Evolutionary conservation across 805 yeast genomes (phyloP).

Genomic region (Suhomyces tanzawaensis): DNA sequence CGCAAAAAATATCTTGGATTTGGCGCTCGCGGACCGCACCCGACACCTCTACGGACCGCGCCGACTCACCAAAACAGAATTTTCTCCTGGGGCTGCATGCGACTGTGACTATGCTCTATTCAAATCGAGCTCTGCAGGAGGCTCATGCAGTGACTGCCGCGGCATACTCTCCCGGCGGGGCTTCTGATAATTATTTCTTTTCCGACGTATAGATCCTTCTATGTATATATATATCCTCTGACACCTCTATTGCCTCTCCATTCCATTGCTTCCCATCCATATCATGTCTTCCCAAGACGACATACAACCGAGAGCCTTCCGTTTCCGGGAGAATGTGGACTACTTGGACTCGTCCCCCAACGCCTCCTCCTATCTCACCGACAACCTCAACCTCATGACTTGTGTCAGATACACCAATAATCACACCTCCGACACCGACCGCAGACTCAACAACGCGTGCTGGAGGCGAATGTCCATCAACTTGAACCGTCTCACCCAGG

Average conservation of each 20-base stretch:
- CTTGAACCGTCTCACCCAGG: slow-evolving; percentile 23
- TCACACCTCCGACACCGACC: slow-evolving; percentile 4
- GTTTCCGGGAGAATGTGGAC: slow-evolving; percentile 28
- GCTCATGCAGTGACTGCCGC: background rate
- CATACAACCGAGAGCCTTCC: background rate
- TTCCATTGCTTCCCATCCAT: background rate
- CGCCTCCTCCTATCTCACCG: slow-evolving; percentile 8
- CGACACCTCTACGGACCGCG: no score
- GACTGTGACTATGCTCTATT: no score
- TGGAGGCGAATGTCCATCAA: slow-evolving; percentile 42
- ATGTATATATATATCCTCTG: slow-evolving; percentile 1
- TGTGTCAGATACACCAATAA: slow-evolving; percentile 9
- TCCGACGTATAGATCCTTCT: background rate
- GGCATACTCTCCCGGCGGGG: background rate
- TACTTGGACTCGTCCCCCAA: slow-evolving; percentile 19
- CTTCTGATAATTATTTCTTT: background rate
- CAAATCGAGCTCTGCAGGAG: no score
- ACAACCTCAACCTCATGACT: slow-evolving; percentile 19
- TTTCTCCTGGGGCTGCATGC: no score
- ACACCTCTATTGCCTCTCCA: background rate
- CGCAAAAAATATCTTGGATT: no score
- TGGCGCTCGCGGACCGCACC: no score
- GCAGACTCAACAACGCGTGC: slow-evolving; percentile 29
- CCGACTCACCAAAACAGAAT: no score
- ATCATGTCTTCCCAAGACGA: slow-evolving; percentile 7